Conservation (phyloP, 2,329 filamentous ascomycete species). For the Lasiodiplodia citricola region DNA sequence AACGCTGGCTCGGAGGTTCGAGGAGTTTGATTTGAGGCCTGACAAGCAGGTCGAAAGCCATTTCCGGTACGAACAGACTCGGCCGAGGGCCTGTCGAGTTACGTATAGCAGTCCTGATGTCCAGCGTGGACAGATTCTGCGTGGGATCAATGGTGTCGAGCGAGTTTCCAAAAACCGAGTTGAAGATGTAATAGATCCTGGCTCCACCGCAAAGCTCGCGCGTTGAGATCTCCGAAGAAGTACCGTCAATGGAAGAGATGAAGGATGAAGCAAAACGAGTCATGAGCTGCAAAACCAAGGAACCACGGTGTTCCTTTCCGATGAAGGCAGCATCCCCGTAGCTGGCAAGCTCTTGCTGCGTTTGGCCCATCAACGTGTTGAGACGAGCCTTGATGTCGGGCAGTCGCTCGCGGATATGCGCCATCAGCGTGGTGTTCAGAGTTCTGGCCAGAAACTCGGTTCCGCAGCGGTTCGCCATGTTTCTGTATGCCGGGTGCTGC, state of each 20-base stretch:
- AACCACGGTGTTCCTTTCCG: conserved; percentile 94
- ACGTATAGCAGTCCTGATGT: conserved; percentile 95
- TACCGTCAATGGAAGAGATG: conserved; percentile 98
- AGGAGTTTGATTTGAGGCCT: conserved; percentile 98
- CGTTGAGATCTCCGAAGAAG: conserved; percentile 96
- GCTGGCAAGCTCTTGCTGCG: conserved; percentile 95
- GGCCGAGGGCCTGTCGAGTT: conserved; percentile 96
- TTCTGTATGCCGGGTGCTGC: conserved; percentile 95
- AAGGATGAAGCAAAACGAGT: conserved; percentile 97
- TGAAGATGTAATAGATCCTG: conserved; percentile 98
- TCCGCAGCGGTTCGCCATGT: conserved; percentile 91
- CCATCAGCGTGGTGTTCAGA: conserved; percentile 92
- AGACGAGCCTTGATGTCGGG: conserved; percentile 97
- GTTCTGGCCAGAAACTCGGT: conserved; percentile 95
- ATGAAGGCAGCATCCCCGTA: conserved; percentile 98
- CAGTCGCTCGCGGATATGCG: conserved; percentile 91
- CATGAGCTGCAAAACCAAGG: conserved; percentile 95
- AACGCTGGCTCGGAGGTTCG: conserved; percentile 92
- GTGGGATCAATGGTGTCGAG: conserved; percentile 96
- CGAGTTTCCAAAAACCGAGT: conserved; percentile 96
- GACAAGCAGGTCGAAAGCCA: conserved; percentile 95
- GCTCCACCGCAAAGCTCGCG: conserved; percentile 96
- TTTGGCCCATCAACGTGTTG: conserved; percentile 99
- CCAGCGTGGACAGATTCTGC: conserved; percentile 88
- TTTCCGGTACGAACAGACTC: conserved; percentile 94